Conservation (phyloP, 495 filamentous ascomycete species). For the Lasiosphaeria hispida region DNA sequence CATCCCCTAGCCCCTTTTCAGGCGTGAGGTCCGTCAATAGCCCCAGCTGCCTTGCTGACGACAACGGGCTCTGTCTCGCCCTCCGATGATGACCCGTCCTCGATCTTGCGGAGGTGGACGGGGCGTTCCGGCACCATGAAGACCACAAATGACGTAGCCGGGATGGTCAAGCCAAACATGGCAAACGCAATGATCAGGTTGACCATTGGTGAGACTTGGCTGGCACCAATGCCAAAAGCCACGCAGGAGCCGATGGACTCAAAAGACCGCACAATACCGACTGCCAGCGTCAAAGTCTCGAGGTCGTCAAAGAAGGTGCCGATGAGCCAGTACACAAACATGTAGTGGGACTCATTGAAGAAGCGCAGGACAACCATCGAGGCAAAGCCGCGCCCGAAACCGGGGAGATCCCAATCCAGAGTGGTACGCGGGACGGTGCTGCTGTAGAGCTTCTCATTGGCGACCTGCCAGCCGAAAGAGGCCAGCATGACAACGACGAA, state of each 20-base stretch:
- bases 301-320: slow-evolving; percentile 51
- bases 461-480: slow-evolving; percentile 38
- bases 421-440: slow-evolving; percentile 26
- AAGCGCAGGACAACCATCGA: slow-evolving; percentile 41
- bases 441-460: slow-evolving; percentile 40
- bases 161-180: slow-evolving; percentile 41
- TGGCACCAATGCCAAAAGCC: slow-evolving; percentile 49
- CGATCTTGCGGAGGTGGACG: slow-evolving; percentile 18
- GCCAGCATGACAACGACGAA: slow-evolving; percentile 35
- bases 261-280: slow-evolving; percentile 48
- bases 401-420: slow-evolving; percentile 40
- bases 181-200: slow-evolving; percentile 44
- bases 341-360: slow-evolving; percentile 43
- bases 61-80: slow-evolving; percentile 15
- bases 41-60: slow-evolving; percentile 13
- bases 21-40: slow-evolving; percentile 16
- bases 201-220: slow-evolving; percentile 39
- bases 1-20: not conserved
- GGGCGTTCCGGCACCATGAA: slow-evolving; percentile 40
- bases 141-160: slow-evolving; percentile 35
- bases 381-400: slow-evolving; percentile 41
- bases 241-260: slow-evolving; percentile 51
- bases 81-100: slow-evolving; percentile 10
- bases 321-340: slow-evolving; percentile 50
- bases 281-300: slow-evolving; percentile 46